A percentile compares a stretch with the other conserved stretches of the same genome.
Conservation (phyloP, 2,329 filamentous ascomycete genomes). For the Neofusicoccum cordaticola region DNA sequence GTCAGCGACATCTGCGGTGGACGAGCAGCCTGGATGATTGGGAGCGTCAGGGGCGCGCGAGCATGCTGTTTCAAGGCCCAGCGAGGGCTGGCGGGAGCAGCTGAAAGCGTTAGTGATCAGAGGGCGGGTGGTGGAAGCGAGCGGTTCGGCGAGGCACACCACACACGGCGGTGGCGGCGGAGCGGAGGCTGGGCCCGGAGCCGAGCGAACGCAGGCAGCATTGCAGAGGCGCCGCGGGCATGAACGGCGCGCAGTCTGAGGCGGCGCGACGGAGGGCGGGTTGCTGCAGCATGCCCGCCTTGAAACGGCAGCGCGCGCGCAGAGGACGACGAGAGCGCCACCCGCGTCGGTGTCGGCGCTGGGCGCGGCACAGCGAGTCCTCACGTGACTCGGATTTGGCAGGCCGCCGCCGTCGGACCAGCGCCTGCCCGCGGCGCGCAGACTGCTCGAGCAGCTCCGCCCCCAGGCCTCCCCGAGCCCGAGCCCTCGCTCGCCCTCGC, state of each 20-base stretch:
- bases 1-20: background rate
- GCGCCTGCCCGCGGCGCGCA: too few species aligned
- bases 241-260: background rate
- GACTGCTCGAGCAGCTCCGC: background rate
- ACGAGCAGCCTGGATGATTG: background rate
- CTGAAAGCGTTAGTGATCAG: slow-evolving; percentile 3
- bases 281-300: background rate
- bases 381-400: background rate
- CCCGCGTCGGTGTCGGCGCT: background rate
- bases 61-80: slow-evolving; percentile 8
- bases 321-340: background rate
- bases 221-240: background rate
- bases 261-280: background rate
- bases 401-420: background rate
- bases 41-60: slow-evolving; percentile 3
- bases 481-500: background rate
- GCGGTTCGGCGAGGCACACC: background rate
- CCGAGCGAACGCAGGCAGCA: background rate
- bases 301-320: background rate
- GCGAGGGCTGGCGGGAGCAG: background rate
- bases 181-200: background rate
- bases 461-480: background rate
- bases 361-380: background rate
- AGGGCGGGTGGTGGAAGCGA: slow-evolving; percentile 2
- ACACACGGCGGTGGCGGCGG: background rate